These are phyloP conservation scores for Aspergillus homomorphus DNA, from an alignment of 495 filamentous ascomycete genomes.

Conservation along the genomic window DNA sequence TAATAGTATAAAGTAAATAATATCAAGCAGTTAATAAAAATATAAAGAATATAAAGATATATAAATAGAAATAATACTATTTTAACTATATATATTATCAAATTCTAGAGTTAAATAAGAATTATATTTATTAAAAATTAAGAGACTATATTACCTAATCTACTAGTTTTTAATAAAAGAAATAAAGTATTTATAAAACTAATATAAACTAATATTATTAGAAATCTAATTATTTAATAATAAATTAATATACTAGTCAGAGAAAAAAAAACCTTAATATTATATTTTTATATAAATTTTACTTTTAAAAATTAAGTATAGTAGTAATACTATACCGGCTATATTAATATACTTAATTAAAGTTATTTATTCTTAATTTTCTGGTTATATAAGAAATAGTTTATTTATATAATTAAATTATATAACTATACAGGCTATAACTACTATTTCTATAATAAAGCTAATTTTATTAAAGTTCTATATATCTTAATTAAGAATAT, in stretches of 20 bases:
- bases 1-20: neutral
- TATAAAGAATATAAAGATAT: slow-evolving; percentile 1
- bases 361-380: no score
- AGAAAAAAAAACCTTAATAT: neutral
- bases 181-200: slow-evolving; percentile 4
- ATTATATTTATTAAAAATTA: slow-evolving; percentile 3
- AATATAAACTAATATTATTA: neutral
- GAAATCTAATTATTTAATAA: slow-evolving; percentile 1
- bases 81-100: slow-evolving; percentile 1
- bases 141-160: slow-evolving; percentile 2
- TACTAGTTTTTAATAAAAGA: neutral
- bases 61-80: slow-evolving; percentile 2
- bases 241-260: slow-evolving; percentile 1
- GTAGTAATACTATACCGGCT: neutral
- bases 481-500: neutral
- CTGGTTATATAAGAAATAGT: no score
- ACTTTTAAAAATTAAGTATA: slow-evolving; percentile 1
- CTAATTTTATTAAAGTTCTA: neutral
- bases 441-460: no score
- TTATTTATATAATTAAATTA: no score
- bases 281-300: neutral
- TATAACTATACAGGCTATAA: no score
- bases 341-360: no score
- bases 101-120: neutral
- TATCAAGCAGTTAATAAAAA: neutral